phyloP scores from a whole-genome alignment of 331 rosid species.

The Dryas integrifolia region DNA sequence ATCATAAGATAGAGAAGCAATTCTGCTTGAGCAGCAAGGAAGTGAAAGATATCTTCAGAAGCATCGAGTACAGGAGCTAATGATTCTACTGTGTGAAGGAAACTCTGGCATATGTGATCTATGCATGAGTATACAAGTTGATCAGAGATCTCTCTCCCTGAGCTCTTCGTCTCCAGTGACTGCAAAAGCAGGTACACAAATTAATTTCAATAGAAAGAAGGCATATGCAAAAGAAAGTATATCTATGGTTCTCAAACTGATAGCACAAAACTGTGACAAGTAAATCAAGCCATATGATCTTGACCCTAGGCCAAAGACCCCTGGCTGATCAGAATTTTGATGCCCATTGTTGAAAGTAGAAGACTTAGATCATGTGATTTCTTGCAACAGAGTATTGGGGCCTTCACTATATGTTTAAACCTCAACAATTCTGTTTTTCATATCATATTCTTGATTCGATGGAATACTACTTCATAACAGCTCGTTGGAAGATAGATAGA shows the following conservation, averaged over 20 bases:
- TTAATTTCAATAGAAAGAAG: conserved; percentile 5
- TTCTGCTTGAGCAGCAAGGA: conserved; percentile 69
- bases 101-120: conserved; percentile 58
- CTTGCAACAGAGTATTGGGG: background rate
- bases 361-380: background rate
- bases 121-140: conserved; percentile 51
- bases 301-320: background rate
- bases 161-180: conserved; percentile 40
- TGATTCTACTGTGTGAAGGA: conserved; percentile 56
- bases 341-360: conserved; percentile 3
- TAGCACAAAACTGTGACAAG: background rate
- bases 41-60: conserved; percentile 54
- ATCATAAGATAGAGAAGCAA: conserved; percentile 58
- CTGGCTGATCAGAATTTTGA: background rate
- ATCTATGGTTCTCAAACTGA: background rate
- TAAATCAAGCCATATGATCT: background rate
- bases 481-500: conserved; percentile 5
- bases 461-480: background rate
- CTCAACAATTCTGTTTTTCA: background rate
- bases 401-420: conserved; percentile 6
- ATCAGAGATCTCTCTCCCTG: conserved; percentile 39
- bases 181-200: conserved; percentile 40
- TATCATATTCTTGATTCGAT: background rate
- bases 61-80: conserved; percentile 51
- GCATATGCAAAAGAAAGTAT: background rate